Percentiles rank a stretch among this genome's conserved stretches.
Conservation (phyloP, 192 early-diverging fungal genomes). For the Coemansia sp. region DNA sequence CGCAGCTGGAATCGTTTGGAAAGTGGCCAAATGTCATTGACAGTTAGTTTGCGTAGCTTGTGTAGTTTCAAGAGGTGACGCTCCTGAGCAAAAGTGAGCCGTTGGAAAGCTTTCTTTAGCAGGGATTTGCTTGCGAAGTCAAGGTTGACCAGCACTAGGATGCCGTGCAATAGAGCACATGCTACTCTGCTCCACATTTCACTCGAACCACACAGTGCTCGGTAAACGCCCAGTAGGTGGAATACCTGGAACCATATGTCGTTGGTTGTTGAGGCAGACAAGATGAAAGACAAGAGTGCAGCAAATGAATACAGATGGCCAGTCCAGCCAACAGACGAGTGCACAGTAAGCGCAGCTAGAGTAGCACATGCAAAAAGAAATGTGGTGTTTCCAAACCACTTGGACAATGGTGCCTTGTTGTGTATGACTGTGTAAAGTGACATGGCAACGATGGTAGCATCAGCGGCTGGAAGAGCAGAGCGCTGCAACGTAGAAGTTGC, state of each 20-base stretch:
- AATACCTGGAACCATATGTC: neutral
- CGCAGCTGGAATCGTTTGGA: neutral
- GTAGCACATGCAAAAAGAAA: neutral
- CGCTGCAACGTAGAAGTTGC: neutral
- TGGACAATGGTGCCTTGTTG: neutral
- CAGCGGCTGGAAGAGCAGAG: neutral
- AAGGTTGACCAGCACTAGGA: neutral
- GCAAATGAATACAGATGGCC: neutral
- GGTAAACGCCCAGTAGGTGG: neutral
- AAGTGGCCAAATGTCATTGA: neutral
- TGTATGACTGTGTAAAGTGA: neutral
- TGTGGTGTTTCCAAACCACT: neutral
- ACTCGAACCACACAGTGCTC: neutral
- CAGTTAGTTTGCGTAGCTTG: neutral
- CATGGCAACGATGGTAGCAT: neutral
- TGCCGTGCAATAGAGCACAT: neutral
- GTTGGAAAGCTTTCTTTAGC: neutral
- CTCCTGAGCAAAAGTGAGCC: neutral
- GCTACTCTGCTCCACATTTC: neutral
- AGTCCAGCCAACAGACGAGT: neutral
- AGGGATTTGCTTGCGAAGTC: neutral
- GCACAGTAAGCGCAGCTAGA: neutral
- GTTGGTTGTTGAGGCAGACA: neutral
- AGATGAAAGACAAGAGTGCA: neutral
- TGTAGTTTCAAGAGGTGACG: neutral